Base-by-base conservation (phyloP, 257 asterid species). In the Dorcoceras hygrometricum region DNA sequence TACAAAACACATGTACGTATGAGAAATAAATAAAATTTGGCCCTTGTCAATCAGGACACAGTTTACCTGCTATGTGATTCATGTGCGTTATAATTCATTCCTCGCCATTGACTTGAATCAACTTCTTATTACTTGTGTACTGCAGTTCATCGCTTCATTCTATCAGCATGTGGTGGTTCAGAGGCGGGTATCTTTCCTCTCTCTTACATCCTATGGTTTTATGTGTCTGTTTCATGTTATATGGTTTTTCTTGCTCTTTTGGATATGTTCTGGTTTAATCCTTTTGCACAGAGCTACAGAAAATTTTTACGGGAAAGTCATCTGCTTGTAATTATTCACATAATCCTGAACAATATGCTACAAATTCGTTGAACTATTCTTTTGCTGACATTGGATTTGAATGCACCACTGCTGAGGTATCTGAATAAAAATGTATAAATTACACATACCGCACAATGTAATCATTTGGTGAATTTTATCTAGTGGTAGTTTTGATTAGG, bases 141-240 rank as follows among this genome's bases (percentile, higher is more conserved):
- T 80, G 91, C 96, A 91, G 98, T 91, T 91, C 74, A 86, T 85
- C 81, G 95, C 98, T 76, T 86, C 98, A 65, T 88, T 91, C 87
- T 91, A 88, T 80, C 98, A 91, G 70, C 98, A 91, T 46, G 93
- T 87, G 84, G 96, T 88, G 73, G 98, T 91, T 75, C 98, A 91
- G 75, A 75, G 97, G 82, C 88, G 96, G 88, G 97, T 91, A 76
- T 60, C 72, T 56, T 69, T 70, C 78, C 50, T 6, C 64, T 12
- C 32, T 25, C 46, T 26, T 39, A 11, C 57, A 25, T 50, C 23
- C 20, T 70, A 12, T 56, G n/a, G n/a, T n/a, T 43, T 14, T 9
- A 6, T 25, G 22, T 69, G 16, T 48, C 6, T 31, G n/a, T 6
- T 11, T 31, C 6, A 23, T 25, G 11, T 39, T 39, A 3, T 39